Percentiles rank a stretch among this genome's conserved stretches.
These are phyloP conservation scores for Phytophthora capsici DNA, from an alignment of 352 stramenopile genomes.

Conservation along the genomic window DNA sequence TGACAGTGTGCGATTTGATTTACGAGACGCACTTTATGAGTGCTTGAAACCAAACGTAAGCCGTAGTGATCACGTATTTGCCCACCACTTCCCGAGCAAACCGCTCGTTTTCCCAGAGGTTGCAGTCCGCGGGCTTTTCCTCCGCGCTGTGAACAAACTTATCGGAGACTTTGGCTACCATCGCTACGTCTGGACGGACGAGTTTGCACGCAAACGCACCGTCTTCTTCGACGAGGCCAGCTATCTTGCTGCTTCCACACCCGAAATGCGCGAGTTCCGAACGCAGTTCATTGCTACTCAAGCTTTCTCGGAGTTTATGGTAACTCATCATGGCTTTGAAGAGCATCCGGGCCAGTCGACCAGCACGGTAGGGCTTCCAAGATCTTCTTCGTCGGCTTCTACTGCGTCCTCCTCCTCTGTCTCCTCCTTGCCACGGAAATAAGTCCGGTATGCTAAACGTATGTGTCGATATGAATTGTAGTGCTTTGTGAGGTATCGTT, in stretches of 20 bases:
- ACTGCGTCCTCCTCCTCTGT: constrained; percentile 27
- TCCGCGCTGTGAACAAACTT: constrained; percentile 64
- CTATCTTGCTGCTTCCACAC: constrained; percentile 77
- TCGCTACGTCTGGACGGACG: constrained; percentile 85
- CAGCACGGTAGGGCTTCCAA: constrained; percentile 1
- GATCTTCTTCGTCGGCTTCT: constrained; percentile 25
- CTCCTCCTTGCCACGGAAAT: constrained; percentile 29
- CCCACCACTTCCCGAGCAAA: constrained; percentile 69
- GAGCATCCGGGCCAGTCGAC: constrained; percentile 47
- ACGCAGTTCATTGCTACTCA: constrained; percentile 88
- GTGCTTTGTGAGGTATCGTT: constrained; percentile 23
- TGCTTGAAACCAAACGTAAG: constrained; percentile 77
- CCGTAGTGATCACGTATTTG: constrained; percentile 75
- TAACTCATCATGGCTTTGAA: constrained; percentile 85
- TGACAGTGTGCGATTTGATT: constrained; percentile 47
- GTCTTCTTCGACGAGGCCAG: constrained; percentile 89
- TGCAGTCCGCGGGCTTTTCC: constrained; percentile 73
- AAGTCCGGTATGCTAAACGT: constrained; percentile 12
- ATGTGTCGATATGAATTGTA: constrained; percentile 29
- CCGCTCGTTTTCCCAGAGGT: constrained; percentile 78
- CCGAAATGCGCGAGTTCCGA: constrained; percentile 81
- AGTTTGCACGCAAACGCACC: constrained; percentile 79
- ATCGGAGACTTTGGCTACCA: constrained; percentile 89
- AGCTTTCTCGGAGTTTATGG: constrained; percentile 86
- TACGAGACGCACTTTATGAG: constrained; percentile 65